phyloP scores from a whole-genome alignment of 164 flowering plant species.

The Platanus orientalis region DNA sequence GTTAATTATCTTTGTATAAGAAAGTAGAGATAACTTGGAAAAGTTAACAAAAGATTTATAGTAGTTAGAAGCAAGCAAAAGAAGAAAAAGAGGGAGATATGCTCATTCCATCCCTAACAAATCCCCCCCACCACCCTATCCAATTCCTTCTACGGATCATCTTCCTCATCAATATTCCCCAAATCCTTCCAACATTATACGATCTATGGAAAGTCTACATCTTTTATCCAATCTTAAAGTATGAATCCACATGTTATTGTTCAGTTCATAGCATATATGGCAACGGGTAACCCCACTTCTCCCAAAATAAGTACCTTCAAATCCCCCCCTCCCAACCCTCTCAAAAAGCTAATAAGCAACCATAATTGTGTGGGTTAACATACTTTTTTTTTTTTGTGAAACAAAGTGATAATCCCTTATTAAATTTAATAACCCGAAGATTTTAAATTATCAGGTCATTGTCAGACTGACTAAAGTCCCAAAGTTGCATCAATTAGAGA shows the following conservation, averaged over 20 bases:
- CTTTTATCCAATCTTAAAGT: conserved; percentile 1
- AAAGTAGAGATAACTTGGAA: background rate
- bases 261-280: background rate
- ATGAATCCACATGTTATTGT: conserved; percentile 9
- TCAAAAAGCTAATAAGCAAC: no score
- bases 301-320: no score
- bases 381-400: no score
- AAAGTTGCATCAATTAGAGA: no score
- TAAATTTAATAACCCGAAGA: no score
- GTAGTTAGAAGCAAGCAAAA: conserved; percentile 10
- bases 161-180: conserved; percentile 10
- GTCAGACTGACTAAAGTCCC: no score
- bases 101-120: conserved; percentile 9
- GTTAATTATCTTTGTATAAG: background rate
- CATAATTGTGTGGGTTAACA: no score
- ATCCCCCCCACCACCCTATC: conserved; percentile 16
- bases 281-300: no score
- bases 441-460: no score
- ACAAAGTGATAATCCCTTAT: no score
- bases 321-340: no score
- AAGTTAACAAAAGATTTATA: conserved; percentile 8
- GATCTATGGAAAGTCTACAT: conserved; percentile 16
- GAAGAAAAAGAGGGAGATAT: conserved; percentile 27
- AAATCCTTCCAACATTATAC: conserved; percentile 13
- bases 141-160: background rate